A percentile compares a stretch with the other conserved stretches of the same genome.
Evolutionary conservation across 106 monocot genomes (phyloP).

Genomic region (Triglochin maritima): DNA sequence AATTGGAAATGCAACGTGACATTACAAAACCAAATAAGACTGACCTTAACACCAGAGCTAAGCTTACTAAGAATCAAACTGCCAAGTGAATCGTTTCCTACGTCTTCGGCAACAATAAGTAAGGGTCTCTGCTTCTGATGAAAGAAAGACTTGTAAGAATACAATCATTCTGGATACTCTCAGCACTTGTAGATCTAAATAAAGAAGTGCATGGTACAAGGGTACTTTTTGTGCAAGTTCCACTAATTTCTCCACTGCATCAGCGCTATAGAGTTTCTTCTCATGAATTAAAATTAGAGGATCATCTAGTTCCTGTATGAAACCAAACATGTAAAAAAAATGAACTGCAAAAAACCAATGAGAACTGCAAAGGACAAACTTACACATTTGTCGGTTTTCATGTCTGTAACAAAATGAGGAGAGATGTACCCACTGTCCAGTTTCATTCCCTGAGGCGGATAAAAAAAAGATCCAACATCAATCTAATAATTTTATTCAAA

Average conservation of each 20-base stretch:
- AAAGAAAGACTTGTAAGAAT: not conserved
- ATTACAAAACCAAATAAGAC: not conserved
- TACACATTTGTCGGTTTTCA: constrained; percentile 12
- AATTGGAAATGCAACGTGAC: not conserved
- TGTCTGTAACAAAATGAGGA: constrained; percentile 13
- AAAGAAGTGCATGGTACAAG: not conserved
- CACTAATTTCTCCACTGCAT: constrained; percentile 10
- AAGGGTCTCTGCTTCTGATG: constrained; percentile 12
- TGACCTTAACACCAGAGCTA: constrained; percentile 13
- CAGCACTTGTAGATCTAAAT: not conserved
- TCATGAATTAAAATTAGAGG: constrained; percentile 13
- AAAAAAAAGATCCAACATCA: too few relatives aligned
- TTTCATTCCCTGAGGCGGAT: constrained; percentile 12
- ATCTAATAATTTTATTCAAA: too few relatives aligned
- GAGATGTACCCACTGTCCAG: constrained; percentile 14
- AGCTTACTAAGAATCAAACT: constrained; percentile 13
- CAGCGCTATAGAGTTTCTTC: constrained; percentile 11
- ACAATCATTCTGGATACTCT: not conserved
- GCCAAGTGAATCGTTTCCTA: constrained; percentile 14
- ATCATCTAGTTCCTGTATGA: constrained; percentile 14
- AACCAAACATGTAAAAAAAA: not conserved
- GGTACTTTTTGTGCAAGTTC: constrained; percentile 6
- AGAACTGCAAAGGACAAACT: not conserved
- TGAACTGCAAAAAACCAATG: not conserved
- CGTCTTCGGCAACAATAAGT: constrained; percentile 14